Evolutionary conservation across 371 early-diverging fungal species (phyloP), one percentile per base, ranked within the genome.

Genomic region (Cokeromyces recurvatus): DNA sequence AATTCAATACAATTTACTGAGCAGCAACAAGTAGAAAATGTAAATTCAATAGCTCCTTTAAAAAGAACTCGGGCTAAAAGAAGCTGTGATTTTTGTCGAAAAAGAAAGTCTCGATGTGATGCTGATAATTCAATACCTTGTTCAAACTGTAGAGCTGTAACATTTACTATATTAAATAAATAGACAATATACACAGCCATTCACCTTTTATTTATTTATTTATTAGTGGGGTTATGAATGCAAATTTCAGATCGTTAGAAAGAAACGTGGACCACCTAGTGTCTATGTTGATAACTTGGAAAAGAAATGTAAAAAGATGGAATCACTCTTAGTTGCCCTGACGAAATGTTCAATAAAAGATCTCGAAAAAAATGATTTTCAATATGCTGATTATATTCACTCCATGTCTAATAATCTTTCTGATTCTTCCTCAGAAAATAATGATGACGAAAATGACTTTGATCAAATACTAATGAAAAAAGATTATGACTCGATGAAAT

Each of bases 21-120:
- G n/a, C n/a, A n/a, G n/a, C n/a, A n/a, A n/a, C n/a, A n/a, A n/a
- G n/a, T n/a, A n/a, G n/a, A n/a, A n/a, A n/a, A n/a, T n/a, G n/a
- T n/a, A n/a, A n/a, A n/a, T n/a, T n/a, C n/a, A n/a, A n/a, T n/a
- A n/a, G n/a, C n/a, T n/a, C 63, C 59, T 20, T 41, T 71, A 15
- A 76, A 76, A 51, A 50, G 76, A 16, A 71, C 72, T 19, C 56
- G 76, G 27, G 76, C 76, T 3, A 76, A 76, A 57, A 46, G 76
- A 15, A 76, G 76, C 38, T 76, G 76, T 55, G 76, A 76, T 46
- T 71, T 71, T 50, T 76, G 76, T 44, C 48, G 76, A 35, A 69
- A 72, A 46, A 61, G 72, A 9, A 76, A 76, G 46, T 64, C 72
- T 34, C 58, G 68, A 7, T 76, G 76, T 48, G 70, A 76, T 51